Percentiles rank a stretch among this genome's conserved stretches.
These are phyloP conservation scores for Azolla pinnata DNA, from an alignment of 75 land plant species.

Conservation along the genomic window DNA sequence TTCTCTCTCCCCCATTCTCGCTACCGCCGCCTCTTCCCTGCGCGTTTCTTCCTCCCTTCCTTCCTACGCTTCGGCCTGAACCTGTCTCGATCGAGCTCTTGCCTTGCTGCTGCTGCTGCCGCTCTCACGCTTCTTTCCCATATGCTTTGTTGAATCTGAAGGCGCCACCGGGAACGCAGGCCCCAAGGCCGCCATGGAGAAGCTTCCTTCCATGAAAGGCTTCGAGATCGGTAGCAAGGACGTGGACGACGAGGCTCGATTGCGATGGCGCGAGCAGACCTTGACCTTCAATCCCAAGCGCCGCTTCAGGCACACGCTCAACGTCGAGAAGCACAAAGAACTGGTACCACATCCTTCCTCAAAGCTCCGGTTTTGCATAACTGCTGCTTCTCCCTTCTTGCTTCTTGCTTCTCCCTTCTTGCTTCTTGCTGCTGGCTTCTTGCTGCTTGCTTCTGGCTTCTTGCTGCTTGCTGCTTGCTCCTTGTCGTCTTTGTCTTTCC, in stretches of 20 bases:
- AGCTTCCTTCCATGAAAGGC: slow-evolving; percentile 13
- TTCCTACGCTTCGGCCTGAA: neutral
- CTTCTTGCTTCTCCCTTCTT: neutral
- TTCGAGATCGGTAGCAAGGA: slow-evolving; percentile 15
- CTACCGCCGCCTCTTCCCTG: neutral
- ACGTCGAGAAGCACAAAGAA: slow-evolving; percentile 15
- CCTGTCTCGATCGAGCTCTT: neutral
- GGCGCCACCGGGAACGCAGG: neutral
- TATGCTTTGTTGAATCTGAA: neutral
- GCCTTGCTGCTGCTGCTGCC: neutral
- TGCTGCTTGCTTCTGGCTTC: neutral
- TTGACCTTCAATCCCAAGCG: slow-evolving; percentile 28
- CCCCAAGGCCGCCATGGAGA: slow-evolving; percentile 2
- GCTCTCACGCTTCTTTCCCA: neutral
- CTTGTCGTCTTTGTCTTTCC: neutral
- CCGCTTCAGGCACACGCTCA: slow-evolving; percentile 24
- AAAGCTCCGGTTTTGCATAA: neutral
- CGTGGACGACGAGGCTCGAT: slow-evolving; percentile 4
- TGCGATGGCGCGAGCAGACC: slow-evolving; percentile 18
- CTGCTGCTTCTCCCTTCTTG: neutral
- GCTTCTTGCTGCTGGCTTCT: neutral
- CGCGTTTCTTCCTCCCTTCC: neutral
- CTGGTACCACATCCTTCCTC: neutral
- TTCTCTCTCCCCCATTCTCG: neutral
- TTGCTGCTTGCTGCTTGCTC: neutral